Conservation (phyloP, 192 early-diverging fungal species). For the Haplosporangium gracile region DNA sequence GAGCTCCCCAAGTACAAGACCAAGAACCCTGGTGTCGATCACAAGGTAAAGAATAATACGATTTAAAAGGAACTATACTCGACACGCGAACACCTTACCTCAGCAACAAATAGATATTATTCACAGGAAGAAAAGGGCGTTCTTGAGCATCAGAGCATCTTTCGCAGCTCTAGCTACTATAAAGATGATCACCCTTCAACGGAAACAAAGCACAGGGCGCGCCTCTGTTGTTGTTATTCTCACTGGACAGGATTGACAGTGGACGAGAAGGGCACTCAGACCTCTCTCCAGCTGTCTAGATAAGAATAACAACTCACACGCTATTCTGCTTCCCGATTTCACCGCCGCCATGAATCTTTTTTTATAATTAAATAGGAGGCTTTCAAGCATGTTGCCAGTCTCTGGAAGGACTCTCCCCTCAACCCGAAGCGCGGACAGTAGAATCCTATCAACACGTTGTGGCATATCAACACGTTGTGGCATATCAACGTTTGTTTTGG, state of each 20-base stretch:
- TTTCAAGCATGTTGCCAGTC: conserved; percentile 71
- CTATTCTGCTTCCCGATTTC: neutral
- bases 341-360: neutral
- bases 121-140: no score
- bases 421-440: conserved; percentile 70
- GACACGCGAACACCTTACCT: no score
- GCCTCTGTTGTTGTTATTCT: neutral
- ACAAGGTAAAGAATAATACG: conserved; percentile 60
- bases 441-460: neutral
- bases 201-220: neutral
- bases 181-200: no score
- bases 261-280: neutral
- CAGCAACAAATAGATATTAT: no score
- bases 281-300: neutral
- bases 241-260: neutral
- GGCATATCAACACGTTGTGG: neutral
- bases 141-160: neutral
- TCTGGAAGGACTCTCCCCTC: conserved; percentile 69
- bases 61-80: neutral
- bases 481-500: neutral
- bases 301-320: neutral
- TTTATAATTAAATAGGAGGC: conserved; percentile 57
- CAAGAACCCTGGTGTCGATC: conserved; percentile 66
- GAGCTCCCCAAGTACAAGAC: conserved; percentile 76
- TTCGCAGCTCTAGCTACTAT: neutral